Evolutionary conservation across 768 basidiomycete species (phyloP), one percentile per base, ranked within the genome.

Genomic region (Neoboletus brunneissimus): DNA sequence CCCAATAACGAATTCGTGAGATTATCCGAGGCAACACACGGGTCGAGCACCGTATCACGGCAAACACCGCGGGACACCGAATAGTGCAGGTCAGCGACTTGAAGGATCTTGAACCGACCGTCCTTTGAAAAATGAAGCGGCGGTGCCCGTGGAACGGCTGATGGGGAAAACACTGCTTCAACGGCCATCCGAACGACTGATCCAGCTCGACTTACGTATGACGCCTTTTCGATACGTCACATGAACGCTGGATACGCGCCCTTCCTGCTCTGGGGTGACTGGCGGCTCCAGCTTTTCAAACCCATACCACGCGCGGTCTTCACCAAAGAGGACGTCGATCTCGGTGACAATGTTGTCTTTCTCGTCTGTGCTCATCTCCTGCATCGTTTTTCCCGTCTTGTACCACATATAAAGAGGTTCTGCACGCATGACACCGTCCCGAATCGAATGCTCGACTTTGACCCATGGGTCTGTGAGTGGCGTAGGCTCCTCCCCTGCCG

Each of bases 21-120:
- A 58, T 86, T 84, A 68, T 98, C 96, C 3, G 93, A 89, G 38
- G 77, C 77, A 16, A 72, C 69, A 53, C 83, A 81, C 11, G 86
- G 76, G 23, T 73, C 37, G 37, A 80, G 68, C 22, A 72, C 67
- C 2, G 88, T 88, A 57, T 97, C 94, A 37, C 83, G 80, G 67
- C 96, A 98, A 9, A 73, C 63, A 3, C 94, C 94, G 34, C 81
- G 79, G 5, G 86, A 83, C 49, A 94, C 91, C 0, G 90, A 91
- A 72, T 84, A 98, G 70, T 99, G 96, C 29, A 99, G 78, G 70
- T 99, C 96, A 6, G 96, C 96, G 32, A 98, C 81, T 74, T 94
- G 89, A 43, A 95, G 76, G 56, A 96, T 84, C 70, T 87, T 95
- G 82, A 94, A 95, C 48, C 82, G 87, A 5, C 96, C 96, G 25